Percentiles rank a stretch among this genome's conserved stretches.
Conservation (phyloP, 148 eudicot species). For the Rhododendron henanense region DNA sequence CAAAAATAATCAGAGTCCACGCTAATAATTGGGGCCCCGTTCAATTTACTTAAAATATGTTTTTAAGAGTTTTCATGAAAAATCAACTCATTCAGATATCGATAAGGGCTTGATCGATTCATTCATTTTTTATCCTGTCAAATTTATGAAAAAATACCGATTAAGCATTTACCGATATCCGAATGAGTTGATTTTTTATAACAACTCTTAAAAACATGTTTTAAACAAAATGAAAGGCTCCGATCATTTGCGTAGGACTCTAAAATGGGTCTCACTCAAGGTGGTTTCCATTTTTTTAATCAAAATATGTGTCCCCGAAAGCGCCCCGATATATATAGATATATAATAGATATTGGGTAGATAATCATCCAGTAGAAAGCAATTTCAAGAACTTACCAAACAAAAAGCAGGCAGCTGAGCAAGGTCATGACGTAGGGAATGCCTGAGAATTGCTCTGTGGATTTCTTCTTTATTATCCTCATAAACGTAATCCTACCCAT, state of each 20-base stretch:
- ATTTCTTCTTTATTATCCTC: constrained; percentile 51
- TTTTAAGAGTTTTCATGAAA: too few species aligned
- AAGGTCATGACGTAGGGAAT: constrained; percentile 68
- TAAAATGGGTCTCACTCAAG: not conserved
- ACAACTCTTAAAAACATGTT: not conserved
- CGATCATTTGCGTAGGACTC: not conserved
- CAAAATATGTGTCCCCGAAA: too few species aligned
- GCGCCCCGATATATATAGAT: too few species aligned
- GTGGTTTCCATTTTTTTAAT: not conserved
- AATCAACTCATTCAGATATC: too few species aligned
- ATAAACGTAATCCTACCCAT: not conserved
- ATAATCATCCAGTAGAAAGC: not conserved
- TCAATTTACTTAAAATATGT: too few species aligned
- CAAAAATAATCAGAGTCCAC: too few species aligned
- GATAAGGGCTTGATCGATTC: too few species aligned
- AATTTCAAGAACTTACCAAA: constrained; percentile 40
- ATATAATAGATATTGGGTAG: too few species aligned
- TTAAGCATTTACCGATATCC: too few species aligned
- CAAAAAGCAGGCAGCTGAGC: constrained; percentile 68
- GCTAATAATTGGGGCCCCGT: too few species aligned
- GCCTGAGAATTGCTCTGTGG: constrained; percentile 76
- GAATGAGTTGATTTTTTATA: not conserved
- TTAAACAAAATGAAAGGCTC: not conserved
- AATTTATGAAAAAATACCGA: too few species aligned
- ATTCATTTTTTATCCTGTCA: too few species aligned